Base-by-base conservation (phyloP, 495 filamentous ascomycete species). In the Entonaema liquescens region DNA sequence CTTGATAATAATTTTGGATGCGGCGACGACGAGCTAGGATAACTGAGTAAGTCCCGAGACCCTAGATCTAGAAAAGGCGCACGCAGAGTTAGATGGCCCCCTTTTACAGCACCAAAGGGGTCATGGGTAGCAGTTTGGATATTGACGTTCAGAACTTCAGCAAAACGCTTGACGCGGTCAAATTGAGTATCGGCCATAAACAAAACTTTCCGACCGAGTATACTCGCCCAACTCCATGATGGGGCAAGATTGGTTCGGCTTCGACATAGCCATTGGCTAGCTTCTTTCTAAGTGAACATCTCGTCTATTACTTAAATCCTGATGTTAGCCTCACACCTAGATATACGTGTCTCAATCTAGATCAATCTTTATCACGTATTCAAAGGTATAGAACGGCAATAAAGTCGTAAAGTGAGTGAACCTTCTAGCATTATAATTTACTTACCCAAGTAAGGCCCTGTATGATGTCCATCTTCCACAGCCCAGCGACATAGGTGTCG, bases 211-310 rank as follows among this genome's bases (percentile, higher is more conserved):
- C 36, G 42, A 21, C 71, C 76, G 4, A 71, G 62, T 44, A 76
- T 68, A 35, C 71, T 65, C 25, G 71, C 71, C 76, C 74, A 78
- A 54, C 68, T 74, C 76, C 74, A 76, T 25, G 74, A 76, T 47
- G 76, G 74, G 19, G 74, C 76, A 23, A 76, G 65, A 54, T 38
- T 21, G 54, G 29, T 9, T 62, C 65, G 8, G 42, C 35, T 21
- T 58, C 26, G 8, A 59, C 9, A 58, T 19, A 59, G 12, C 40
- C 40, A 21, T 29, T 42, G 0, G 42, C 28, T 2, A 53, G 59
- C 19, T 57, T 40, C 21, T 56, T 62, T 23, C 47, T 53, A 9
- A 62, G 35, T 5, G 62, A 5, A 2, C 3, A 7, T 26, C 61
- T 63, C 25, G 61, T 25, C 61, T 63, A 36, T 23, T 2, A n/a